Percentiles rank a stretch among this genome's conserved stretches.
phyloP scores from a whole-genome alignment of 2,329 filamentous ascomycete genomes.

The Podosphaera xanthii region DNA sequence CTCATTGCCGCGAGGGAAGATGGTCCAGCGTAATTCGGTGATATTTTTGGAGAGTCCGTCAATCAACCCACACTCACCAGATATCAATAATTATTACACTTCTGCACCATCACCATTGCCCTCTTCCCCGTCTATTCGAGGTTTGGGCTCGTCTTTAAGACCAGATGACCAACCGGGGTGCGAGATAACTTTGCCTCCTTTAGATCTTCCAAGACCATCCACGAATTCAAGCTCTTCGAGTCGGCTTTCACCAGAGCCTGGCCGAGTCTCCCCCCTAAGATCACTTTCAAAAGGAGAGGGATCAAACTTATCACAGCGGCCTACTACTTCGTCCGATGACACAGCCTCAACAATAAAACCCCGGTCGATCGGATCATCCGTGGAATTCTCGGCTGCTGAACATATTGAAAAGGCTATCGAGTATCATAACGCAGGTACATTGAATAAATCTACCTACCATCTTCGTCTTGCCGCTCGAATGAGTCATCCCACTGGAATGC shows the following conservation, averaged over 20 bases:
- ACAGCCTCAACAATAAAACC: constrained; percentile 12
- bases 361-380: constrained; percentile 26
- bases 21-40: constrained; percentile 43
- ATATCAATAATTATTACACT: constrained; percentile 15
- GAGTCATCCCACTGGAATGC: constrained; percentile 79
- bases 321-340: constrained; percentile 7
- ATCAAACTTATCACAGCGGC: constrained; percentile 14
- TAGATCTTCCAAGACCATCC: constrained; percentile 24
- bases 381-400: constrained; percentile 61
- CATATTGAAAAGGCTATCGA: constrained; percentile 79
- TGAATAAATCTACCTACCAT: constrained; percentile 92
- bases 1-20: constrained; percentile 59
- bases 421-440: constrained; percentile 64
- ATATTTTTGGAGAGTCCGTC: constrained; percentile 31
- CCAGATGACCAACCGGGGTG: constrained; percentile 3
- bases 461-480: constrained; percentile 70
- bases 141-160: constrained; percentile 28
- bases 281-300: constrained; percentile 22
- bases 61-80: constrained; percentile 30
- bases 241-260: constrained; percentile 25
- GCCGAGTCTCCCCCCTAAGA: constrained; percentile 22
- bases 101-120: constrained; percentile 21
- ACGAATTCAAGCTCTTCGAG: constrained; percentile 23
- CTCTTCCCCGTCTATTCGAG: constrained; percentile 36
- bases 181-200: constrained; percentile 21